Evolutionary conservation across 148 eudicot species (phyloP).

Genomic region (Arctostaphylos glauca): DNA sequence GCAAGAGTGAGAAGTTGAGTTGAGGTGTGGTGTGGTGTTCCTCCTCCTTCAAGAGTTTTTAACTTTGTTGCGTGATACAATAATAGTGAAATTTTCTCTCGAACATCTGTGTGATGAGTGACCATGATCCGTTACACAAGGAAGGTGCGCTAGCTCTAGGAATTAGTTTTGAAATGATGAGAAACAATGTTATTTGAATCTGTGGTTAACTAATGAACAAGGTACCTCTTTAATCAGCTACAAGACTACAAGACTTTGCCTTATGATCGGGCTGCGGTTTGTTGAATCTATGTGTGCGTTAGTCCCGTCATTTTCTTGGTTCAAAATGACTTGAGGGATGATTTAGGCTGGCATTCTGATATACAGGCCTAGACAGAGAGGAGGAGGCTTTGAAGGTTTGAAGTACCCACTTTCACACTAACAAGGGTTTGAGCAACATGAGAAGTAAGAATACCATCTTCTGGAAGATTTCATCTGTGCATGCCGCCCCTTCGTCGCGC

Average conservation of each 20-base stretch:
- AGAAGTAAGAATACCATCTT: conserved; percentile 10
- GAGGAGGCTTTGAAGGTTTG: neutral
- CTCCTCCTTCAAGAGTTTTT: too few relatives aligned
- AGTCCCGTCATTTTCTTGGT: neutral
- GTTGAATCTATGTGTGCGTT: neutral
- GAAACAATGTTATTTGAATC: neutral
- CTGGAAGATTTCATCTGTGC: neutral
- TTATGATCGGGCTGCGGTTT: neutral
- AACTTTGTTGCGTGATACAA: too few relatives aligned
- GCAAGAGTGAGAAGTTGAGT: too few relatives aligned
- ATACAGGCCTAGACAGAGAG: neutral
- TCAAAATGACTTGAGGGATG: neutral
- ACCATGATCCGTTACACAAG: neutral
- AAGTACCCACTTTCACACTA: neutral
- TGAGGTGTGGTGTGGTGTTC: too few relatives aligned
- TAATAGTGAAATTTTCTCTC: too few relatives aligned
- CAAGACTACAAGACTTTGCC: neutral
- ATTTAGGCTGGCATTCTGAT: neutral
- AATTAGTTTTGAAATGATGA: neutral
- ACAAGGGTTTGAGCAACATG: conserved; percentile 13
- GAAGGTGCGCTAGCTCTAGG: neutral
- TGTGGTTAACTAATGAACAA: neutral
- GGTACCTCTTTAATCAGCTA: neutral
- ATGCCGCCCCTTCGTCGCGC: neutral
- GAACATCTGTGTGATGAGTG: too few relatives aligned